Base-by-base conservation (phyloP, 2,329 filamentous ascomycete species). In the Exophiala lecanii-corni region DNA sequence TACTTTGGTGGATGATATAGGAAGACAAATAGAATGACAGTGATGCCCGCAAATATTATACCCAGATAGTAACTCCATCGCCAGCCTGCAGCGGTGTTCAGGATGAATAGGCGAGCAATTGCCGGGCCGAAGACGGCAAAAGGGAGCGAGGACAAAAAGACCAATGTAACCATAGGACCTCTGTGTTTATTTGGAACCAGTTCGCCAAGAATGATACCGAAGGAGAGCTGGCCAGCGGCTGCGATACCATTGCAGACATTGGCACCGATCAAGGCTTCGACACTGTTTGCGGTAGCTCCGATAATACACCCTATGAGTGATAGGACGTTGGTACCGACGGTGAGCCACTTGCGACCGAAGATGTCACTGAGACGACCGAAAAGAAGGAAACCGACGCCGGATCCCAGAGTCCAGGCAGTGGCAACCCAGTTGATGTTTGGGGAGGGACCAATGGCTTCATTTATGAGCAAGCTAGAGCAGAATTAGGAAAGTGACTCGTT, bases 1-100 rank as follows among this genome's bases (percentile, higher is more conserved):
- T 67, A 74, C 5, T 63, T 65, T 0, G 73, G 70, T 21, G 70
- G 72, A 50, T 68, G 66, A 57, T 74, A 75, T 39, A 69, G 66
- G 50, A 71, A 61, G 31, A 59, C 59, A 45, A 67, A 72, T 6
- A 72, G 58, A 2, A 62, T 53, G 2, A 69, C 51, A 9, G 66
- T 59, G 16, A 70, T 44, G n/a, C 59, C 61, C 25, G 61, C 64
- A 42, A 70, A 59, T 39, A 73, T 69, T 50, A 70, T 68, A 43
- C 66, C 67, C 3, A 76, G 52, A 50, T 71, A 74, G 54, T 71
- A 76, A 40, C 59, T 66, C 69, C 71, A 74, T 26, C 73, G 61
- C 72, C 73, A 76, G 15, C 60, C 57, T 4, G 60, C 54, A 3
- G 49, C 55, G 1, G 71, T 72, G 38, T 70, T 62, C 21, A 62